Percentiles rank a stretch among this genome's conserved stretches.
Conservation (phyloP, 176 grass and related monocot genomes). For the Carex scoparia region DNA sequence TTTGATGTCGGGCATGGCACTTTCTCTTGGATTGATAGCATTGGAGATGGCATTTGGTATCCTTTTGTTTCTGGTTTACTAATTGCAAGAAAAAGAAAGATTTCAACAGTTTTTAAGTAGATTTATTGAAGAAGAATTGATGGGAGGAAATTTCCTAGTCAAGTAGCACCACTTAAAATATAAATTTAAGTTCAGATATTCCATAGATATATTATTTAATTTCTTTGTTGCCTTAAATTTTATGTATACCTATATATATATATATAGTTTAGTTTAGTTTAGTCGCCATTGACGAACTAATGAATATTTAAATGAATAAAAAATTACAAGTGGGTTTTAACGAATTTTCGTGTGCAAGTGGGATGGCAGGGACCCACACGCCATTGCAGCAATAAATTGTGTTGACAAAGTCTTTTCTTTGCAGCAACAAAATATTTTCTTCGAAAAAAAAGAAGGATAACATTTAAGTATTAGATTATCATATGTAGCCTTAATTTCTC, state of each 20-base stretch:
- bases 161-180: not conserved
- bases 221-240: too few relatives aligned
- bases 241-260: too few relatives aligned
- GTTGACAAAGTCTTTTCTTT: not conserved
- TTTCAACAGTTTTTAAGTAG: not conserved
- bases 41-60: constrained; percentile 29
- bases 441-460: too few relatives aligned
- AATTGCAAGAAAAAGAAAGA: not conserved
- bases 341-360: not conserved
- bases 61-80: not conserved
- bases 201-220: too few relatives aligned
- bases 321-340: too few relatives aligned
- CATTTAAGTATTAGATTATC: too few relatives aligned
- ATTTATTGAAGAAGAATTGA: not conserved
- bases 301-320: too few relatives aligned
- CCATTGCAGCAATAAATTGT: not conserved
- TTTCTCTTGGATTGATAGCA: constrained; percentile 58
- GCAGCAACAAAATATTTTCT: not conserved
- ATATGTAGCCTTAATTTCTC: too few relatives aligned
- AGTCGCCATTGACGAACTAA: too few relatives aligned
- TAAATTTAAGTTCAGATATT: not conserved
- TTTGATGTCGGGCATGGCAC: constrained; percentile 14
- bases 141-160: not conserved
- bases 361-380: not conserved
- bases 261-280: too few relatives aligned